Conservation (phyloP, 164 flowering plant species). For the Cinnamomum micranthum region DNA sequence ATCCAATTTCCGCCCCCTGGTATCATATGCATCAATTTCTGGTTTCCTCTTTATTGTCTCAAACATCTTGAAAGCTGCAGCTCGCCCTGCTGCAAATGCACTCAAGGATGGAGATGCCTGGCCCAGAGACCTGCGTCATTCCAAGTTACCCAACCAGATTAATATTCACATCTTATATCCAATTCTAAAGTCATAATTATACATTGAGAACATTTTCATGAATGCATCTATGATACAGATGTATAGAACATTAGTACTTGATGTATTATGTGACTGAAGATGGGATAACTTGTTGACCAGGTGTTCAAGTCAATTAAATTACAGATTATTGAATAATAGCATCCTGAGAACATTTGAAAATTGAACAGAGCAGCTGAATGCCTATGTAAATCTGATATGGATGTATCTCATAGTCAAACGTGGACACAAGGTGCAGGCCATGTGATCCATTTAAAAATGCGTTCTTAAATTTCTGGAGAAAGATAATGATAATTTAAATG, state of each 20-base stretch:
- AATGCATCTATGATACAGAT: neutral
- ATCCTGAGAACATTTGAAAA: neutral
- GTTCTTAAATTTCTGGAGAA: no score
- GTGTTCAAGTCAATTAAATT: neutral
- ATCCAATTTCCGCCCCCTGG: constrained; percentile 28
- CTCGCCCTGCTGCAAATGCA: constrained; percentile 55
- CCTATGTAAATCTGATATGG: neutral
- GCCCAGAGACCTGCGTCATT: constrained; percentile 37
- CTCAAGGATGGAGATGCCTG: constrained; percentile 51
- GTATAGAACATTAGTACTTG: no score
- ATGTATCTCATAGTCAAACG: neutral
- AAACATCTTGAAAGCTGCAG: constrained; percentile 58
- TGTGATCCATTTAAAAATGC: no score
- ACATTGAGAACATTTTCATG: neutral
- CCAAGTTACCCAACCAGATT: neutral
- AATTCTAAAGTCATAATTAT: neutral
- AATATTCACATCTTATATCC: neutral
- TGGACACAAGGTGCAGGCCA: neutral
- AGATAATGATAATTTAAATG: no score
- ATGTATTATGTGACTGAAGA: neutral
- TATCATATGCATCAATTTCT: constrained; percentile 41
- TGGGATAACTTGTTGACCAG: neutral
- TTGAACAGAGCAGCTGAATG: neutral
- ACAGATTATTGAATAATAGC: neutral
- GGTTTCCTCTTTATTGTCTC: constrained; percentile 47